Evolutionary conservation across 148 eudicot species (phyloP).

Genomic region (Pouteria glomerata): DNA sequence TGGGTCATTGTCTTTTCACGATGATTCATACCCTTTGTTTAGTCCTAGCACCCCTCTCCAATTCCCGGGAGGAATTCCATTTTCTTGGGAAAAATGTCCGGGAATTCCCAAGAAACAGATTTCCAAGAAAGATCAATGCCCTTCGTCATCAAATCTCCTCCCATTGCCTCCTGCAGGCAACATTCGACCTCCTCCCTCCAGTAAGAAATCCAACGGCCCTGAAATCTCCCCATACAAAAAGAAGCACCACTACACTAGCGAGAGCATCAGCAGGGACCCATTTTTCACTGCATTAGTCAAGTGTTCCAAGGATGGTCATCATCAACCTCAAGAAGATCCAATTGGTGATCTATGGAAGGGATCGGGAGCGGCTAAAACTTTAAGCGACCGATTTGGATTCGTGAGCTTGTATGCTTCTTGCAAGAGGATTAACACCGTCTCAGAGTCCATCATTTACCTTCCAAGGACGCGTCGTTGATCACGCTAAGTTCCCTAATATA

Average conservation of each 20-base stretch:
- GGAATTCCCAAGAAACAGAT: constrained; percentile 53
- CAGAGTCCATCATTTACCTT: constrained; percentile 37
- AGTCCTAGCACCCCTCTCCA: constrained; percentile 15
- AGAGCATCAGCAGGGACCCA: constrained; percentile 28
- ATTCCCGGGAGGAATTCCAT: constrained; percentile 35
- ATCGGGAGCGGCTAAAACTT: constrained; percentile 15
- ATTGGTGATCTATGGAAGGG: constrained; percentile 7
- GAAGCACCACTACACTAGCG: too few species aligned
- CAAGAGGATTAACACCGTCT: constrained; percentile 35
- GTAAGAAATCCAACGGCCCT: constrained; percentile 14
- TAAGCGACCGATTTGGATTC: constrained; percentile 34
- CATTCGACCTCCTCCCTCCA: background rate
- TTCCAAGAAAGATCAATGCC: constrained; percentile 17
- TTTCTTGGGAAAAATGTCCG: constrained; percentile 66
- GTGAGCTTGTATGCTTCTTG: constrained; percentile 40
- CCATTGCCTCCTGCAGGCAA: constrained; percentile 50
- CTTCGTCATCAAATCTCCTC: constrained; percentile 25
- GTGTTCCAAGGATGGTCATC: constrained; percentile 44
- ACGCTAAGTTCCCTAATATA: too few species aligned
- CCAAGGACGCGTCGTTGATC: constrained; percentile 31
- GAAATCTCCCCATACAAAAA: too few species aligned
- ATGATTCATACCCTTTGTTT: constrained; percentile 10
- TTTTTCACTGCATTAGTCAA: constrained; percentile 52
- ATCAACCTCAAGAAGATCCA: constrained; percentile 2
- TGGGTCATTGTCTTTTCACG: constrained; percentile 10